Evolutionary conservation across 495 filamentous ascomycete species (phyloP).

Genomic region (Thermothielavioides terrestris): DNA sequence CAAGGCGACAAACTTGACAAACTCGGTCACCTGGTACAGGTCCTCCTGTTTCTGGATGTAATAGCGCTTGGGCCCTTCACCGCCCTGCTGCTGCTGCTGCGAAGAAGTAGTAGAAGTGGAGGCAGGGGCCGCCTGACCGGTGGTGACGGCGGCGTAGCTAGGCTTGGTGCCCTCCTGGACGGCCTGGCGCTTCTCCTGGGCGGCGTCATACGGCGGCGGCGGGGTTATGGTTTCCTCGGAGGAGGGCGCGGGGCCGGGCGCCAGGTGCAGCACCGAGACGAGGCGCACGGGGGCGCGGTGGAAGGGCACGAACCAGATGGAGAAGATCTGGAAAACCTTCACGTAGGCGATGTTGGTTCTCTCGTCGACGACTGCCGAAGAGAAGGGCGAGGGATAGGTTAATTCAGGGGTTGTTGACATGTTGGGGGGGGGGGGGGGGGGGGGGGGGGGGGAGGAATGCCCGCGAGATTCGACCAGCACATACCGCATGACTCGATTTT

Average conservation of each 20-base stretch:
- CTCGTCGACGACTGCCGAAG: slow-evolving; percentile 55
- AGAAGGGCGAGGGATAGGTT: not conserved
- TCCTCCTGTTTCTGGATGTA: slow-evolving; percentile 72
- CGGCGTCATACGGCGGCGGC: slow-evolving; percentile 3
- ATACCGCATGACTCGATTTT: slow-evolving; percentile 59
- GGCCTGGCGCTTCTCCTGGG: slow-evolving; percentile 6
- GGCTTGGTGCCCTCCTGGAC: slow-evolving; percentile 12
- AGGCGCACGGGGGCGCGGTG: slow-evolving; percentile 58
- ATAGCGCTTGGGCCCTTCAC: slow-evolving; percentile 32
- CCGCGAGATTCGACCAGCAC: slow-evolving; percentile 5
- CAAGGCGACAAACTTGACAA: slow-evolving; percentile 57
- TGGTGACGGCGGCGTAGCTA: slow-evolving; percentile 19
- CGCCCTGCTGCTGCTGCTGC: not conserved
- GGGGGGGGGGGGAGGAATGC: not conserved
- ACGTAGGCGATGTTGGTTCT: slow-evolving; percentile 58
- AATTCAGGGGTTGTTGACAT: too few species aligned
- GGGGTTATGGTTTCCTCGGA: slow-evolving; percentile 5
- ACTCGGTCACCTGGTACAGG: slow-evolving; percentile 71
- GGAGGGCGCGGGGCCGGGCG: slow-evolving; percentile 17
- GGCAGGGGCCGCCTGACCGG: slow-evolving; percentile 6
- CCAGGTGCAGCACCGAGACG: slow-evolving; percentile 63
- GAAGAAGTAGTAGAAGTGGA: not conserved
- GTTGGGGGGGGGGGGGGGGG: not conserved
- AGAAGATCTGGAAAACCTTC: slow-evolving; percentile 61
- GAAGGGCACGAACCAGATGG: slow-evolving; percentile 68